These are phyloP conservation scores for Kitagawia praeruptora DNA, from an alignment of 129 eudicot genomes.

Conservation along the genomic window DNA sequence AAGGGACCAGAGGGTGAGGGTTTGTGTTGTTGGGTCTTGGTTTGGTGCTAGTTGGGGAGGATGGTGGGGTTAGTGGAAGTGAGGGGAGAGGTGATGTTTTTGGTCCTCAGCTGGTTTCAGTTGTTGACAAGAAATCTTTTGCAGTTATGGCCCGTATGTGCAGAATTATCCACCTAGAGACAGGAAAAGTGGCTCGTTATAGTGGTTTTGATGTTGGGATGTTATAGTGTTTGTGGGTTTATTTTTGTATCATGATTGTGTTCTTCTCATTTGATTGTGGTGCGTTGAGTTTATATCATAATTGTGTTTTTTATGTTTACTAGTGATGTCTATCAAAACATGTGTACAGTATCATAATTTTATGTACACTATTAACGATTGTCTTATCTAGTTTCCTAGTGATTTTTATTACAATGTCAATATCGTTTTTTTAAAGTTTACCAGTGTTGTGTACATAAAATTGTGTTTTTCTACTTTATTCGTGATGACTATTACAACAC, in stretches of 20 bases:
- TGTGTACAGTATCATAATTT: too few species aligned
- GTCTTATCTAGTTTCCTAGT: background rate
- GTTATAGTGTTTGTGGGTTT: background rate
- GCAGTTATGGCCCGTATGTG: slow-evolving; percentile 10
- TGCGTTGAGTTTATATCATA: background rate
- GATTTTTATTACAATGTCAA: background rate
- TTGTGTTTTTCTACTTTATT: background rate
- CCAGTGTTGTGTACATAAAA: background rate
- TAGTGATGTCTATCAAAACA: background rate
- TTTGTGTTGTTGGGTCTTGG: background rate
- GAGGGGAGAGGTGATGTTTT: background rate
- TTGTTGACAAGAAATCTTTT: slow-evolving; percentile 8
- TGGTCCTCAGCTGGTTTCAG: slow-evolving; percentile 13
- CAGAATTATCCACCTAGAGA: slow-evolving; percentile 20
- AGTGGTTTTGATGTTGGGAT: slow-evolving; percentile 1
- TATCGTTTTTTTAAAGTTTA: background rate
- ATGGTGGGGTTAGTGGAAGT: slow-evolving; percentile 24
- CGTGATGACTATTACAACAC: background rate
- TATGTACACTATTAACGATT: background rate
- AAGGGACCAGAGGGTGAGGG: background rate
- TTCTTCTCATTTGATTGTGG: background rate
- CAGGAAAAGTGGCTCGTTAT: slow-evolving; percentile 15
- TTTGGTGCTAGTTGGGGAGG: slow-evolving; percentile 29
- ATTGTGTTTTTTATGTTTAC: background rate
- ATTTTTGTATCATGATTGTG: background rate